phyloP scores from a whole-genome alignment of 148 eudicot genomes.

The Amaranthus cruentus region DNA sequence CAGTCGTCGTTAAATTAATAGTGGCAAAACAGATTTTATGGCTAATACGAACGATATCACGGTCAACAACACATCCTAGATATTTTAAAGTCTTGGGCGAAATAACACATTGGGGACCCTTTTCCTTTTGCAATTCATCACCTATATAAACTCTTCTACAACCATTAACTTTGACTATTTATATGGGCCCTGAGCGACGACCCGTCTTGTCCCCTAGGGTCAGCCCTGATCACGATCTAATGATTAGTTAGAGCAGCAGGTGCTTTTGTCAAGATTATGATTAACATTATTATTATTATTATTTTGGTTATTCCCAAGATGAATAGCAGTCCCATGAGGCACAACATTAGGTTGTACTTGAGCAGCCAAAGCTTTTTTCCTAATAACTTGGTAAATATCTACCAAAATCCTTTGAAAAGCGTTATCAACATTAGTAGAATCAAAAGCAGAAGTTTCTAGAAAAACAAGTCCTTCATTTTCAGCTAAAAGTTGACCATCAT shows the following conservation, averaged over 20 bases:
- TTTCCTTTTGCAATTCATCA: too few species aligned
- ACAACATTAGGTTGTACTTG: constrained; percentile 40
- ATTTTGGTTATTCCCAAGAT: constrained; percentile 24
- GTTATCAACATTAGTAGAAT: constrained; percentile 54
- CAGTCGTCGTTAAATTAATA: too few species aligned
- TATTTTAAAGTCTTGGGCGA: too few species aligned
- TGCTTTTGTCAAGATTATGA: neutral
- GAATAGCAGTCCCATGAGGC: constrained; percentile 56
- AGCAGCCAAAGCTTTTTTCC: constrained; percentile 62
- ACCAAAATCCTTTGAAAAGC: constrained; percentile 54
- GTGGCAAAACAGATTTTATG: too few species aligned
- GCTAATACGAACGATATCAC: too few species aligned
- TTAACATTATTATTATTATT: neutral
- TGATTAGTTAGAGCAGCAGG: constrained; percentile 16
- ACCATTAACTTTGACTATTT: too few species aligned
- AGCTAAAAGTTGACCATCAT: constrained; percentile 41
- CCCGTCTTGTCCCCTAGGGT: too few species aligned
- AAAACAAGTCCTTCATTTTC: constrained; percentile 59
- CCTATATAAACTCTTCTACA: too few species aligned
- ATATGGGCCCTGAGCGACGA: too few species aligned
- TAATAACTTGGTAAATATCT: constrained; percentile 53
- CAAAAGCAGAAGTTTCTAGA: constrained; percentile 65
- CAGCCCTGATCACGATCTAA: too few species aligned
- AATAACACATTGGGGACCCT: too few species aligned
- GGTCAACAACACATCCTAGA: too few species aligned